Conservation (phyloP, 768 basidiomycete genomes). For the Pleurotus ostreatus region DNA sequence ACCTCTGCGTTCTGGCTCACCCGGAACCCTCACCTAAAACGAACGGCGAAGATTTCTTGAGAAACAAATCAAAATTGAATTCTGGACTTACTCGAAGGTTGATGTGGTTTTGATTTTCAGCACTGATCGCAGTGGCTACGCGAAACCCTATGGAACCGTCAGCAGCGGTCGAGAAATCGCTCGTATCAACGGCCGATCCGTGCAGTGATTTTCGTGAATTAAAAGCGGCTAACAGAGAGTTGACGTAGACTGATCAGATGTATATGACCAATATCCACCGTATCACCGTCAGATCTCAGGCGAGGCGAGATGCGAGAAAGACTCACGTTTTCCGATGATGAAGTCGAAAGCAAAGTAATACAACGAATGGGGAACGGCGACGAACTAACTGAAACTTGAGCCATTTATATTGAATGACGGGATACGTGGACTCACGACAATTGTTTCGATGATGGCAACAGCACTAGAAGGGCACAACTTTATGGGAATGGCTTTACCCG, state of each 20-base stretch:
- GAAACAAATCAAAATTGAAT: neutral
- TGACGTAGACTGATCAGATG: constrained; percentile 35
- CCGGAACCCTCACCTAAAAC: neutral
- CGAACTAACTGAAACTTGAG: constrained; percentile 26
- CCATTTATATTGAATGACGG: neutral
- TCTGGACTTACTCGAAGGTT: neutral
- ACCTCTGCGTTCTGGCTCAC: neutral
- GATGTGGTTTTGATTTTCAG: constrained; percentile 17
- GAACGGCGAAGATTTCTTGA: too few species aligned
- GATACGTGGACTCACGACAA: constrained; percentile 22
- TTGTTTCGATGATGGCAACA: constrained; percentile 33
- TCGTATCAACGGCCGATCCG: constrained; percentile 10
- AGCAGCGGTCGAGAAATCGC: constrained; percentile 13
- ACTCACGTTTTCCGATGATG: constrained; percentile 45
- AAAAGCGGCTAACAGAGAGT: constrained; percentile 40
- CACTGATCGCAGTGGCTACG: constrained; percentile 21
- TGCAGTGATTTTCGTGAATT: constrained; percentile 35
- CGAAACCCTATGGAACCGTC: constrained; percentile 32
- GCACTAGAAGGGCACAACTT: constrained; percentile 20
- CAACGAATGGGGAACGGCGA: constrained; percentile 35
- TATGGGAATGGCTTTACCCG: neutral
- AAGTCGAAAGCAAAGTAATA: constrained; percentile 49
- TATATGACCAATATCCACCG: neutral
- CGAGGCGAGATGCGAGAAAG: neutral
- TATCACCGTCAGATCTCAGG: neutral